phyloP scores from a whole-genome alignment of 208 protist species.

The Lotmaria passim region DNA sequence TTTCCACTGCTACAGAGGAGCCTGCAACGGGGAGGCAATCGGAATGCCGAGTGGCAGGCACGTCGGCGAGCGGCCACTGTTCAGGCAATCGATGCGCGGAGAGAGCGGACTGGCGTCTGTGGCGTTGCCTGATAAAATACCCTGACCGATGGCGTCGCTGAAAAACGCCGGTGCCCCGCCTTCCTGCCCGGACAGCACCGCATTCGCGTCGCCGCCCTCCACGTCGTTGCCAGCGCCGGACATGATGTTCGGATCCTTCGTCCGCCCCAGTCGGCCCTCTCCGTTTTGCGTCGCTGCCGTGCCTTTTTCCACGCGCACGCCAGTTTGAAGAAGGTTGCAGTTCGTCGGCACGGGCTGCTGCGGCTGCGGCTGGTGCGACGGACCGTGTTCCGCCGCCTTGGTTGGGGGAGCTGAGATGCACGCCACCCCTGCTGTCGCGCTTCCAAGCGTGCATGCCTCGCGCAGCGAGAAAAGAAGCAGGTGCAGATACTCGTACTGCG shows the following conservation, averaged over 20 bases:
- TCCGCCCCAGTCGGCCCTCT: background rate
- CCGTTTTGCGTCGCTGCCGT: background rate
- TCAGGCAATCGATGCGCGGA: slow-evolving; percentile 33
- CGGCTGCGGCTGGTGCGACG: slow-evolving; percentile 20
- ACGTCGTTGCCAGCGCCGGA: slow-evolving; percentile 7
- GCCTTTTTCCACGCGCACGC: background rate
- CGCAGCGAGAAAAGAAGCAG: slow-evolving; percentile 50
- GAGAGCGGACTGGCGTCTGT: slow-evolving; percentile 36
- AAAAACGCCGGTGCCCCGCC: slow-evolving; percentile 29
- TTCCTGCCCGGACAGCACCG: slow-evolving; percentile 8
- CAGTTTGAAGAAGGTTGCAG: background rate
- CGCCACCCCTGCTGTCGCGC: background rate
- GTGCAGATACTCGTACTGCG: slow-evolving; percentile 74
- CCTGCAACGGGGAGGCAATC: background rate
- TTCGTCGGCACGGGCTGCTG: slow-evolving; percentile 18
- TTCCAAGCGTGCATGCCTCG: slow-evolving; percentile 19
- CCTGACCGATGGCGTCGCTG: slow-evolving; percentile 42
- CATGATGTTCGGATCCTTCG: slow-evolving; percentile 25
- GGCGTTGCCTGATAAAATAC: slow-evolving; percentile 40
- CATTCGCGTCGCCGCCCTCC: slow-evolving; percentile 11
- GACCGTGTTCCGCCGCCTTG: too few species aligned
- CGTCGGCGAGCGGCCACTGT: slow-evolving; percentile 2
- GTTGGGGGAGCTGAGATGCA: slow-evolving; percentile 1
- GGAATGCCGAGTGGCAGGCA: background rate
- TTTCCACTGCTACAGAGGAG: background rate